phyloP scores from a whole-genome alignment of 2,329 filamentous ascomycete genomes.

The Simplicillium sp. region DNA sequence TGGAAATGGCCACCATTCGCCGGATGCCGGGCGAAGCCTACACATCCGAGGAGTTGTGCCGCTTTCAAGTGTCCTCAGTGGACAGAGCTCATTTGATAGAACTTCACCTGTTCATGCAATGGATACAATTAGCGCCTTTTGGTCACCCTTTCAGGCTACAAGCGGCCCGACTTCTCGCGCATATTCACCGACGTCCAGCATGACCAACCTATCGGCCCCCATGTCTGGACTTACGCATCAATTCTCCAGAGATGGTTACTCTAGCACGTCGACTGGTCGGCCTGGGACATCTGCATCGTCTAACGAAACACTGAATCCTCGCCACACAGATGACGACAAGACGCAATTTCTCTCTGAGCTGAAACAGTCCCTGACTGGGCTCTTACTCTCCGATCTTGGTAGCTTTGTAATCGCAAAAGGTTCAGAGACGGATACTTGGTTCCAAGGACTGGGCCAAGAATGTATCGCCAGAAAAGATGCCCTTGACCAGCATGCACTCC shows the following conservation, averaged over 20 bases:
- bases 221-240: slow-evolving; percentile 34
- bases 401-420: slow-evolving; percentile 78
- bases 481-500: slow-evolving; percentile 36
- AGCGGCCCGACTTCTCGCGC: slow-evolving; percentile 54
- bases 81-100: slow-evolving; percentile 60
- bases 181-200: slow-evolving; percentile 53
- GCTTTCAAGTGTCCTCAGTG: slow-evolving; percentile 58
- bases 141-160: slow-evolving; percentile 73
- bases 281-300: slow-evolving; percentile 59
- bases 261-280: slow-evolving; percentile 40
- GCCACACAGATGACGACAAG: slow-evolving; percentile 58
- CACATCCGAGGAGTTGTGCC: slow-evolving; percentile 45
- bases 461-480: slow-evolving; percentile 54
- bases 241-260: slow-evolving; percentile 31
- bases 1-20: slow-evolving; percentile 59
- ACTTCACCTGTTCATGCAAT: slow-evolving; percentile 61
- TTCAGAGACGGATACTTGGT: slow-evolving; percentile 89
- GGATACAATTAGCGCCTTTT: slow-evolving; percentile 73
- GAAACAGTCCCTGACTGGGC: slow-evolving; percentile 69
- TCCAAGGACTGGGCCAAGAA: slow-evolving; percentile 57
- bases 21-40: slow-evolving; percentile 59
- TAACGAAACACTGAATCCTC: slow-evolving; percentile 56
- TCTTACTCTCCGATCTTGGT: slow-evolving; percentile 83
- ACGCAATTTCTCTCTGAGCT: slow-evolving; percentile 68
- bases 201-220: slow-evolving; percentile 45